phyloP scores from a whole-genome alignment of 2,329 filamentous ascomycete genomes.

The Ambrosiella beaveri region DNA sequence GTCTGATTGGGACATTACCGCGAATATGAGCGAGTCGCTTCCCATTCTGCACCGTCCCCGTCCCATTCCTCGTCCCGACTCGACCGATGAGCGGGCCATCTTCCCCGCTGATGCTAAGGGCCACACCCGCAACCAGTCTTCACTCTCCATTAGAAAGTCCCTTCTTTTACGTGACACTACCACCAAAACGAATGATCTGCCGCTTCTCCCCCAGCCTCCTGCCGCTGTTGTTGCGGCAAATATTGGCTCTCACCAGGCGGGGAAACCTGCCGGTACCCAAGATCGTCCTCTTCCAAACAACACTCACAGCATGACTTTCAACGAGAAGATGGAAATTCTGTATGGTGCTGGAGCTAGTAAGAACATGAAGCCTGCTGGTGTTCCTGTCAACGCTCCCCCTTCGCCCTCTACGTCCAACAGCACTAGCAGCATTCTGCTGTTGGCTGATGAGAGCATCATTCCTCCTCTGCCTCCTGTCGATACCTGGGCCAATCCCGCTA shows the following conservation, averaged over 20 bases:
- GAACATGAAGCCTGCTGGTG: constrained; percentile 16
- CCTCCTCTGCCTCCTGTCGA: constrained; percentile 17
- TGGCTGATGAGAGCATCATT: constrained; percentile 19
- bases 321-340: constrained; percentile 38
- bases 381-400: background rate
- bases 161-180: constrained; percentile 15
- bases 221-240: constrained; percentile 1
- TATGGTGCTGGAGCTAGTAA: constrained; percentile 15
- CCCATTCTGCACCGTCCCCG: constrained; percentile 37
- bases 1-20: background rate
- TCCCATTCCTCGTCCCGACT: constrained; percentile 33
- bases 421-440: constrained; percentile 21
- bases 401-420: constrained; percentile 16
- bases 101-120: constrained; percentile 29
- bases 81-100: constrained; percentile 27
- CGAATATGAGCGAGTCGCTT: constrained; percentile 8
- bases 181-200: constrained; percentile 32
- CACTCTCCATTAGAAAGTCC: constrained; percentile 28
- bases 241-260: background rate
- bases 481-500: constrained; percentile 14
- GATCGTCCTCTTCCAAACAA: constrained; percentile 30
- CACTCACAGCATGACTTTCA: constrained; percentile 40
- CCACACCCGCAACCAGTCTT: constrained; percentile 27
- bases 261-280: constrained; percentile 14
- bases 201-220: constrained; percentile 33